A percentile compares a stretch with the other conserved stretches of the same genome.
Evolutionary conservation across 2,329 filamentous ascomycete species (phyloP).

Genomic region (Arthrinium phaeospermum): DNA sequence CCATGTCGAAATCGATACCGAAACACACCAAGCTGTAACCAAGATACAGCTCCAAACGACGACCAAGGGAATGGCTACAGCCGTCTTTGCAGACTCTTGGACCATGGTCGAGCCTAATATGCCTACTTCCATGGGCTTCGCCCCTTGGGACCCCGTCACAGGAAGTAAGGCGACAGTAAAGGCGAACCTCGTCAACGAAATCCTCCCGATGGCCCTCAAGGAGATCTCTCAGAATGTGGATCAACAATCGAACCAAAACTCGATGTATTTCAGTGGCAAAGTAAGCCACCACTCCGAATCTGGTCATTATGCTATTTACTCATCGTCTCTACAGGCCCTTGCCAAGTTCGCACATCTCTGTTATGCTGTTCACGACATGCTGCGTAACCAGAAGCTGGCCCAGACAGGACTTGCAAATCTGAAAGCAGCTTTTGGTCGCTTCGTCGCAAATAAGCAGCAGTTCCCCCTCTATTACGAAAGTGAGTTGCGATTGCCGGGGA

Average conservation of each 20-base stretch:
- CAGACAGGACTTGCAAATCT: constrained; percentile 64
- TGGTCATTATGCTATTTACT: constrained; percentile 21
- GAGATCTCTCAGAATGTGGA: constrained; percentile 80
- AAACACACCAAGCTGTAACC: constrained; percentile 53
- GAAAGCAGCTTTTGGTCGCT: constrained; percentile 70
- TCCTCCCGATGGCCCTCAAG: constrained; percentile 66
- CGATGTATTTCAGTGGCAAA: constrained; percentile 94
- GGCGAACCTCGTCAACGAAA: constrained; percentile 59
- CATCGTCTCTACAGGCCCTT: constrained; percentile 55
- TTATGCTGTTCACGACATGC: constrained; percentile 68
- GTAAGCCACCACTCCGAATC: constrained; percentile 41
- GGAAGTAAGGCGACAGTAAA: constrained; percentile 55
- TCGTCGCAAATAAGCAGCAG: constrained; percentile 70
- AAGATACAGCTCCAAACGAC: constrained; percentile 75
- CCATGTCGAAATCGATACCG: constrained; percentile 73
- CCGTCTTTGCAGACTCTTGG: constrained; percentile 75
- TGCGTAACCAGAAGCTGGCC: constrained; percentile 63
- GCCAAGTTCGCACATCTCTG: constrained; percentile 77
- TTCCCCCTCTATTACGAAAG: constrained; percentile 70
- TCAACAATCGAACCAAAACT: constrained; percentile 76
- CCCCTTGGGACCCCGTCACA: constrained; percentile 71
- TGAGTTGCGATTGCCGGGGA: constrained; percentile 40
- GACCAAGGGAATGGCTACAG: constrained; percentile 82
- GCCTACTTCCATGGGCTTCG: constrained; percentile 76
- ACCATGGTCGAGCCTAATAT: constrained; percentile 78